These are phyloP conservation scores for Solanum appendiculatum DNA, from an alignment of 257 asterid species.

Conservation along the genomic window DNA sequence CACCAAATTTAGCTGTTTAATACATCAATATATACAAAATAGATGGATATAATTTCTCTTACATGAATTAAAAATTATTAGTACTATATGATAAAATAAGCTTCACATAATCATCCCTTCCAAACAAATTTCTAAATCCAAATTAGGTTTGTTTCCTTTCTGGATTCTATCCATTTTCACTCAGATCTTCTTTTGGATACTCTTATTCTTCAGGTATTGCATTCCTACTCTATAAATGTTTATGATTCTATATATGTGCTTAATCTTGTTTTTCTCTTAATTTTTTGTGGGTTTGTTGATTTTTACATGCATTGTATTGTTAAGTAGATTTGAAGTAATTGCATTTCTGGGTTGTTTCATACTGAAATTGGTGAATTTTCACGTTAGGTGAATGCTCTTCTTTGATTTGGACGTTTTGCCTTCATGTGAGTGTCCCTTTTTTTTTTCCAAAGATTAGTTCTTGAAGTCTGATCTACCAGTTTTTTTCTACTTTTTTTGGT, in stretches of 20 bases:
- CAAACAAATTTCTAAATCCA: not conserved
- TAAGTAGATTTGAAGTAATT: not conserved
- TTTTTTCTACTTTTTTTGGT: not conserved
- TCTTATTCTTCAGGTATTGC: not conserved
- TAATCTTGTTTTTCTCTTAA: not conserved
- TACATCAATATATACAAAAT: not conserved
- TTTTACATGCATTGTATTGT: not conserved
- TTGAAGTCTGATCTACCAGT: not conserved
- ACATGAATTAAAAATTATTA: not conserved
- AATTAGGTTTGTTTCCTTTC: not conserved
- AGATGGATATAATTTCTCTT: not conserved
- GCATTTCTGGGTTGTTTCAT: not conserved
- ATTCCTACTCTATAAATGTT: not conserved
- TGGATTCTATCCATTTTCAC: not conserved
- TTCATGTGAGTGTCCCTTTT: not conserved
- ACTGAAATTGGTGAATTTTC: not conserved
- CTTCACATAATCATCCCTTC: not conserved
- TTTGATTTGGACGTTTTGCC: not conserved
- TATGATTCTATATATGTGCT: not conserved
- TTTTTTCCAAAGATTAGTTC: not conserved
- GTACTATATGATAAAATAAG: not conserved
- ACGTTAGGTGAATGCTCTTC: not conserved
- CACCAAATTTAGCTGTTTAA: not conserved
- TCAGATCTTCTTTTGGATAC: not conserved
- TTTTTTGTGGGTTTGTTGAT: not conserved